phyloP scores from a whole-genome alignment of 768 basidiomycete genomes.

The Infundibulicybe gibba region DNA sequence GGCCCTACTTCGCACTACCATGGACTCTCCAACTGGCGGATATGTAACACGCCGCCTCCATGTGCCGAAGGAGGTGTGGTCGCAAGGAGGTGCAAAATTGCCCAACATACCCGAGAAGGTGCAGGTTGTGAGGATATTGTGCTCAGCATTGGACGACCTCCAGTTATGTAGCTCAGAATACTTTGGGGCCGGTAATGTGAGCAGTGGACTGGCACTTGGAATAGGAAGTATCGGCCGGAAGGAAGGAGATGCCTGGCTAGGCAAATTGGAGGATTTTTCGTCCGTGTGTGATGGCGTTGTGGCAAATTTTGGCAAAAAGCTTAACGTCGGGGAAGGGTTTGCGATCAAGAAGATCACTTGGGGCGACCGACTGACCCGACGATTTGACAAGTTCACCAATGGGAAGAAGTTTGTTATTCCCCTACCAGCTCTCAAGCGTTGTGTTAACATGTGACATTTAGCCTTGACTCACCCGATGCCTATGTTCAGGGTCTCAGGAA shows the following conservation, averaged over 20 bases:
- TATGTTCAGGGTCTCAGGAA: slow-evolving; percentile 76
- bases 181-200: slow-evolving; percentile 78
- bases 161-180: slow-evolving; percentile 66
- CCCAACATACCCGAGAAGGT: slow-evolving; percentile 81
- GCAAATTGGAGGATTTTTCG: slow-evolving; percentile 79
- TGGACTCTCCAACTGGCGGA: slow-evolving; percentile 78
- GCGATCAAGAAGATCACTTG: slow-evolving; percentile 79
- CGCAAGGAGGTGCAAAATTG: slow-evolving; percentile 85
- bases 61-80: slow-evolving; percentile 89
- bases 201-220: slow-evolving; percentile 68
- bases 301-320: slow-evolving; percentile 80
- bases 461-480: slow-evolving; percentile 83
- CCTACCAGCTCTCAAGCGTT: slow-evolving; percentile 1
- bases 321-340: slow-evolving; percentile 86
- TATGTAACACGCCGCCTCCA: slow-evolving; percentile 85
- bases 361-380: slow-evolving; percentile 70
- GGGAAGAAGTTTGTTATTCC: slow-evolving; percentile 72
- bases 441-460: slow-evolving; percentile 25
- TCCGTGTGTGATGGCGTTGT: slow-evolving; percentile 77
- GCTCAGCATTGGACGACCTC: slow-evolving; percentile 76
- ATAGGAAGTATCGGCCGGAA: slow-evolving; percentile 74
- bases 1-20: slow-evolving; percentile 73
- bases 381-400: slow-evolving; percentile 81
- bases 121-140: slow-evolving; percentile 76
- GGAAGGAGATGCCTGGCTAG: slow-evolving; percentile 76